Conservation (phyloP, 2,329 filamentous ascomycete species). For the Didymosphaeria variabile region DNA sequence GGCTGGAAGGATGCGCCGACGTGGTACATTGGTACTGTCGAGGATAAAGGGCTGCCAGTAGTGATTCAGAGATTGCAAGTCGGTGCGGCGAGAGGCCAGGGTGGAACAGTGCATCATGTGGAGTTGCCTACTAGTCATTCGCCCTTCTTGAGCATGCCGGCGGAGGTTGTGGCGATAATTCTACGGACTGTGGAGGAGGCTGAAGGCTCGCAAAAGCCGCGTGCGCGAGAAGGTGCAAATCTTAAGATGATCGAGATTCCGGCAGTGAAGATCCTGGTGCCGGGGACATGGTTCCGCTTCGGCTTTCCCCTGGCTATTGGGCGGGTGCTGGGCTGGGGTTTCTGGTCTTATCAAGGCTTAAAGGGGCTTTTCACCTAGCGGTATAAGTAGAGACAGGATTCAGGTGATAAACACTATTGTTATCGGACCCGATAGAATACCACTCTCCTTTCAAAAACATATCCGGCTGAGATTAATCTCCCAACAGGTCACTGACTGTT, state of each 20-base stretch:
- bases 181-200: constrained; percentile 44
- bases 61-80: constrained; percentile 52
- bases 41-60: constrained; percentile 55
- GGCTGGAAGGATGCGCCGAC: constrained; percentile 60
- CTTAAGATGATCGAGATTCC: constrained; percentile 3
- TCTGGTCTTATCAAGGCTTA: neutral
- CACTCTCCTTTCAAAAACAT: no score
- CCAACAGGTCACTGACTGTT: no score
- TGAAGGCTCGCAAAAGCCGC: neutral
- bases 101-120: constrained; percentile 48
- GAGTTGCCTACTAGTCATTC: constrained; percentile 60
- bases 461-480: no score
- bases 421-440: neutral
- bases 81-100: constrained; percentile 51
- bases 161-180: constrained; percentile 52
- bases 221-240: neutral
- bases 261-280: constrained; percentile 1
- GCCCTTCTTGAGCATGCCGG: constrained; percentile 59
- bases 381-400: neutral
- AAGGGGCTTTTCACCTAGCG: neutral
- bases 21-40: constrained; percentile 57
- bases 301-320: constrained; percentile 17
- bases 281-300: constrained; percentile 15
- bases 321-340: constrained; percentile 10
- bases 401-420: no score